A percentile compares a stretch with the other conserved stretches of the same genome.
Evolutionary conservation across 2,329 filamentous ascomycete species (phyloP).

Genomic region (Trichoderma atrobrunneum): DNA sequence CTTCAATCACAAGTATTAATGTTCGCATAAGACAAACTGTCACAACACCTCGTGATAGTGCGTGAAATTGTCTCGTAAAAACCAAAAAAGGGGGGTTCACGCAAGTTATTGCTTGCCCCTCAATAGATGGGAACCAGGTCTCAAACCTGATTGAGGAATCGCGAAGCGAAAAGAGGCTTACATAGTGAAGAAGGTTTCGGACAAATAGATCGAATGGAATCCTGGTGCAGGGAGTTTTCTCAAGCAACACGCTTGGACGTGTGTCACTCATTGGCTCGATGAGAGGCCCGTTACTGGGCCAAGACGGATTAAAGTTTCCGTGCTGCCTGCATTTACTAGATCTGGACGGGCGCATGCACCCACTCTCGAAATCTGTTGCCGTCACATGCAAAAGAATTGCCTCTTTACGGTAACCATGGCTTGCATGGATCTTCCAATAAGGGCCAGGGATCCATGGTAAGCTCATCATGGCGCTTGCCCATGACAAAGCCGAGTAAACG

Average conservation of each 20-base stretch:
- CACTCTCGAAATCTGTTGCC: neutral
- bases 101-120: neutral
- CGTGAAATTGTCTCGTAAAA: neutral
- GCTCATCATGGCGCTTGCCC: neutral
- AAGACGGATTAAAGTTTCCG: conserved; percentile 8
- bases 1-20: neutral
- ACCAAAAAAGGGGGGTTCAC: neutral
- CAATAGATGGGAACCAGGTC: no score
- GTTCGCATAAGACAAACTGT: neutral
- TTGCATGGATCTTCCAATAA: conserved; percentile 1
- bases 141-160: neutral
- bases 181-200: neutral
- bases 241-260: neutral
- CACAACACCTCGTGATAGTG: neutral
- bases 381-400: conserved; percentile 7
- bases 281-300: neutral
- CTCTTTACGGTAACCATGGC: neutral
- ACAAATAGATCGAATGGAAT: neutral
- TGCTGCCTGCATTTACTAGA: neutral
- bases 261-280: neutral
- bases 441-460: neutral
- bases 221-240: neutral
- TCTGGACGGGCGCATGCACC: conserved; percentile 2
- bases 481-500: neutral
- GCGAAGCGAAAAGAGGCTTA: neutral